phyloP scores from a whole-genome alignment of 2,329 filamentous ascomycete genomes.

The Diaporthe capsici region DNA sequence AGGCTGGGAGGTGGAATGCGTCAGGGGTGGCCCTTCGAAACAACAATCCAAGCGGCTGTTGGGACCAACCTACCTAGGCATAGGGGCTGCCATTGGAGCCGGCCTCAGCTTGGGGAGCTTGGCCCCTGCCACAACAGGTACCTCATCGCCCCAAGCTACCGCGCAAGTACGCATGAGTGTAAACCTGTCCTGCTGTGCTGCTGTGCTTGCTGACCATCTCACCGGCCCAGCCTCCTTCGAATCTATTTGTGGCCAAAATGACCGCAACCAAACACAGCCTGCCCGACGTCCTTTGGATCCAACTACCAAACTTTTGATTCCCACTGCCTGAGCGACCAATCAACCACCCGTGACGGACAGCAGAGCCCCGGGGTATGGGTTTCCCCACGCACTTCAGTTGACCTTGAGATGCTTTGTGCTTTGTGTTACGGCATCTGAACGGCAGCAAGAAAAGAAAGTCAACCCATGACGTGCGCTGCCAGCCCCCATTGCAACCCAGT shows the following conservation, averaged over 20 bases:
- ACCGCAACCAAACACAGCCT: constrained; percentile 13
- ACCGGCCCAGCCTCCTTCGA: constrained; percentile 23
- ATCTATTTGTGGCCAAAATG: constrained; percentile 7
- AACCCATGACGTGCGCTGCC: constrained; percentile 21
- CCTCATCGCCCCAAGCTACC: constrained; percentile 1
- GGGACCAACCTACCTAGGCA: not conserved
- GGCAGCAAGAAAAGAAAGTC: not conserved
- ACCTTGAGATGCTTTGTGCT: constrained; percentile 5
- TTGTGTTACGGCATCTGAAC: not conserved
- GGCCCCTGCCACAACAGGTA: constrained; percentile 3
- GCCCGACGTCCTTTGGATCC: not conserved
- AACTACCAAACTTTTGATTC: not conserved
- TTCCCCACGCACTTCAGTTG: not conserved
- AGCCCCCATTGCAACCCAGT: constrained; percentile 15
- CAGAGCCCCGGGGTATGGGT: not conserved
- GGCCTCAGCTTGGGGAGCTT: constrained; percentile 5
- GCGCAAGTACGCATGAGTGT: not conserved
- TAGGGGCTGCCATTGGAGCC: constrained; percentile 14
- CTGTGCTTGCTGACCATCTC: constrained; percentile 19
- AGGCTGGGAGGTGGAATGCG: constrained; percentile 13
- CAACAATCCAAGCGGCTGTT: constrained; percentile 10
- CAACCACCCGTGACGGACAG: not conserved
- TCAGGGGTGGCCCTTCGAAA: constrained; percentile 25
- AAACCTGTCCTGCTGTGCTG: not conserved
- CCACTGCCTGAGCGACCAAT: not conserved